Evolutionary conservation across 2,329 filamentous ascomycete genomes (phyloP).

Genomic region (Cladosporium sp.): DNA sequence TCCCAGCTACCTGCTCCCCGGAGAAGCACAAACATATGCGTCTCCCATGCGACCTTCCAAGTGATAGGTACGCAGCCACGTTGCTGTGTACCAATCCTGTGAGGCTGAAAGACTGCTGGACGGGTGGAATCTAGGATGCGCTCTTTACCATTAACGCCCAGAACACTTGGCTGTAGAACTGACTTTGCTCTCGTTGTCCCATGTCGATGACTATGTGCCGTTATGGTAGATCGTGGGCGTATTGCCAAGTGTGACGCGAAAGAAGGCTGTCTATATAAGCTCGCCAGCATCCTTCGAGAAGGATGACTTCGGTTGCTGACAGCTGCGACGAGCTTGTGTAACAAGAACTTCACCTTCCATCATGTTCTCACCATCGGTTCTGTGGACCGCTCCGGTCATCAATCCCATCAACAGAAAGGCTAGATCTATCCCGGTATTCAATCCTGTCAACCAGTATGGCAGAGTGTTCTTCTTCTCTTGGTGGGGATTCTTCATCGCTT

Average conservation of each 20-base stretch:
- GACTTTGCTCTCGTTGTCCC: background rate
- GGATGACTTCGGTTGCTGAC: background rate
- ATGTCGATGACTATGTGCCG: background rate
- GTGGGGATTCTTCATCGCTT: conserved; percentile 75
- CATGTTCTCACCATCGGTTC: conserved; percentile 11
- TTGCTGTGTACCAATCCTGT: background rate
- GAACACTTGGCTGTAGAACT: background rate
- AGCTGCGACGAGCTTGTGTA: conserved; percentile 1
- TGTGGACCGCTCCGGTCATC: conserved; percentile 58
- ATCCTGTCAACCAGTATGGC: conserved; percentile 70
- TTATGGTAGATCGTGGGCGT: background rate
- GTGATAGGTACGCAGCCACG: conserved; percentile 7
- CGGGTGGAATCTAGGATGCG: background rate
- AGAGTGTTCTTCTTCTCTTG: conserved; percentile 82
- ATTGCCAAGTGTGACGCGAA: conserved; percentile 1
- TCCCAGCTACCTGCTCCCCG: background rate
- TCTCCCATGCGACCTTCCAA: background rate
- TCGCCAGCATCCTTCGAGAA: background rate
- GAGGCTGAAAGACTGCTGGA: background rate
- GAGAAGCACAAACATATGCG: conserved; percentile 3
- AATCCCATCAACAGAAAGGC: conserved; percentile 79
- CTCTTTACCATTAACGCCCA: background rate
- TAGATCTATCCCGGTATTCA: conserved; percentile 69
- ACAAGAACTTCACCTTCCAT: background rate
- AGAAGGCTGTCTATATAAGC: background rate